Base-by-base conservation (phyloP, 2,329 filamentous ascomycete species). In the Myriosclerotinia curreyana region DNA sequence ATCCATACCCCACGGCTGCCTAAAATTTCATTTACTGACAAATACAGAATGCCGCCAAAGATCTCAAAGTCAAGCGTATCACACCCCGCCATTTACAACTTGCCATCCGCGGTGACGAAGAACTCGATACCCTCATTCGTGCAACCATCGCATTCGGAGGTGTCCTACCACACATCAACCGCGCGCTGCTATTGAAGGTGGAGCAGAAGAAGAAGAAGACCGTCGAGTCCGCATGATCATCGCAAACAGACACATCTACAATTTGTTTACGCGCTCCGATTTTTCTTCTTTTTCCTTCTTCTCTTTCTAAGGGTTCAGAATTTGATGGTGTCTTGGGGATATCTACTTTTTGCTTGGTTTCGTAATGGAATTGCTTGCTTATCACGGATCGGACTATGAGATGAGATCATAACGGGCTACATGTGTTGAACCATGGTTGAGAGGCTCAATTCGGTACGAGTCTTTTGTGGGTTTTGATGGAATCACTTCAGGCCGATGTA, bases 31-130 rank as follows among this genome's bases (percentile, higher is more conserved):
- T 5, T 15, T 64, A 55, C 69, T 72, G 58, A 72, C 48, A 60
- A 49, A 17, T 51, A 20, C 73, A 89, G 86, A 99, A 99, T 78
- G 95, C 95, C 62, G 95, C 95, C 79, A 98, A 98, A 85, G 95
- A 99, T 79, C 90, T 98, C 76, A 99, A 98, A 81, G 95, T 98
- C 81, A 99, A 98, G 88, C 95, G 95, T 80, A 99, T 99, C 79
- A 98, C 94, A 15, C 95, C 95, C 64, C 93, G 95, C 78, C 95
- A 99, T 79, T 82, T 99, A 70, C 95, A 99, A 79, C 90, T 99
- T 68, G 95, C 95, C 74, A 99, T 99, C 76, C 92, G 95, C 75
- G 95, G 95, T 75, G 95, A 99, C 78, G 95, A 99, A 81, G 95
- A 99, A 80, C 84, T 99, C 72, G 95, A 99, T 78, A 98, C 93